Conservation (phyloP, 2,329 filamentous ascomycete species). For the Fusarium fujikuroi region DNA sequence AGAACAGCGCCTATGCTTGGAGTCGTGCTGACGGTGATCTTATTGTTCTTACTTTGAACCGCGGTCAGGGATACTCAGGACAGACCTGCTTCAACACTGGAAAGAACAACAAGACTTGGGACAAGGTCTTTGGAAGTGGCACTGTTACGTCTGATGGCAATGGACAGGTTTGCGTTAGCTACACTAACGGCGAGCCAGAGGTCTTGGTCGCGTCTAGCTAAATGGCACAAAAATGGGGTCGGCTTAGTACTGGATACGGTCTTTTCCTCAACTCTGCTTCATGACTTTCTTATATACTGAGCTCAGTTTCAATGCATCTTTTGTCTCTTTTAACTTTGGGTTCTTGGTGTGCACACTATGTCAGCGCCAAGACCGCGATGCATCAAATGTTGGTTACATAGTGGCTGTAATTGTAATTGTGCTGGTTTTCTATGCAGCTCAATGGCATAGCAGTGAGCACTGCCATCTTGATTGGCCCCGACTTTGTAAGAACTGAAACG, state of each 20-base stretch:
- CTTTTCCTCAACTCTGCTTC: accelerated
- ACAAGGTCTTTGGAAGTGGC: conserved; percentile 17
- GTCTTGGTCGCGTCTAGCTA: conserved; percentile 20
- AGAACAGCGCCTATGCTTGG: conserved; percentile 18
- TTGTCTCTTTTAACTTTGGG: too few species aligned
- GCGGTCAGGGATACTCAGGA: conserved; percentile 8
- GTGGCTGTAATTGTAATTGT: too few species aligned
- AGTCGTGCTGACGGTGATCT: conserved; percentile 22
- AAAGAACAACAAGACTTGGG: conserved; percentile 30
- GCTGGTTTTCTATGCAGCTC: too few species aligned
- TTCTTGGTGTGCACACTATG: too few species aligned
- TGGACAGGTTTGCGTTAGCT: conserved; percentile 20
- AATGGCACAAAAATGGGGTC: background rate
- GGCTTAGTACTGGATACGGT: background rate
- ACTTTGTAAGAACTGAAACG: too few species aligned
- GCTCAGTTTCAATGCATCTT: background rate
- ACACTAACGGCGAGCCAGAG: conserved; percentile 27
- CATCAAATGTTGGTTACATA: too few species aligned
- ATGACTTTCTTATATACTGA: background rate
- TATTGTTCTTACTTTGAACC: conserved; percentile 28
- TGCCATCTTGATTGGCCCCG: too few species aligned
- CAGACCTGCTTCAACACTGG: conserved; percentile 22
- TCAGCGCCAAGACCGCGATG: too few species aligned
- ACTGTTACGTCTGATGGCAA: conserved; percentile 4
- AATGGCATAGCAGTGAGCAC: too few species aligned